Base-by-base conservation (phyloP, 179 eudicot genomes). In the Sideroxylon spinosum region DNA sequence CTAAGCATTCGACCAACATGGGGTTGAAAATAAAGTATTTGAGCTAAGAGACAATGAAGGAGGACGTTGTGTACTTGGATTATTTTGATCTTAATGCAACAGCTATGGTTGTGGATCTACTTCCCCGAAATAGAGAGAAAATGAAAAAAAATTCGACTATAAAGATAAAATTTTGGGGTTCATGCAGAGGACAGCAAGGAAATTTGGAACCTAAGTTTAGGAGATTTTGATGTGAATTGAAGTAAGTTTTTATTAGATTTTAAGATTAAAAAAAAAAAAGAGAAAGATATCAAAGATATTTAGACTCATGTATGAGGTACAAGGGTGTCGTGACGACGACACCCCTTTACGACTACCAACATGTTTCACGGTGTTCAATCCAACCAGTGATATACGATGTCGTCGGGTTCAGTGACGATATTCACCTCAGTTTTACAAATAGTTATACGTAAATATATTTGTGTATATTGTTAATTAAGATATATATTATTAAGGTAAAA, bases 51-150 rank as follows among this genome's bases (percentile, higher is more conserved):
- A 84, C 87, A 56, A 93, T 87, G 79, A 81, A 64, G 52, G n/a
- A n/a, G n/a, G 63, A 74, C 85, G n/a, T n/a, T n/a, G n/a, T n/a
- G 62, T 90, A 89, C 49, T 84, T 88, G 0, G 89, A 82, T 69
- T 95, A 88, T 85, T 91, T 93, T 76, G 95, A 90, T 87, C 99
- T 89, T 64, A 95, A 44, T 14, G 87, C 97, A 75, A 91, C 91
- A 48, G 99, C 95, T 97, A 93, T 93, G 82, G 81, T n/a, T 50
- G 74, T 37, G 22, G 22, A 22, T 19, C 9, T 16, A 28, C 25
- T 55, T 75, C 67, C 1, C n/a, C n/a, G n/a, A n/a, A n/a, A n/a
- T n/a, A n/a, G n/a, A n/a, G 12, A 22, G 64, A 60, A 67, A 25
- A 55, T 28, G n/a, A 28, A 22, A 60, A 55, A 67, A 32, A 55